Percentiles rank a stretch among this genome's conserved stretches.
These are phyloP conservation scores for Cercospora canescens DNA, from an alignment of 2,329 filamentous ascomycete genomes.

Conservation along the genomic window DNA sequence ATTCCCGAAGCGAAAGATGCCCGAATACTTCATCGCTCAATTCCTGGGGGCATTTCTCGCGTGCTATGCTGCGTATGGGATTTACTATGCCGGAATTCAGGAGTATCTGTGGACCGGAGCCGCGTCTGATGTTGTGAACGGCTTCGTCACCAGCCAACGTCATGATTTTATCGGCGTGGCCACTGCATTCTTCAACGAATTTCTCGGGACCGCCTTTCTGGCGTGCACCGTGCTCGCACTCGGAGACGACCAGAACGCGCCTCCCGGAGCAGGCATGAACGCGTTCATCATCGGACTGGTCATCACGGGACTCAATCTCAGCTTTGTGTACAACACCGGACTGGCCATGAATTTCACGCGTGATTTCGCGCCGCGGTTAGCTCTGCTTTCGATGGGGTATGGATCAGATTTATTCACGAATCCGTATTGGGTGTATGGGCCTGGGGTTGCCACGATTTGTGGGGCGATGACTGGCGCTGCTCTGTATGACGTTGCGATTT, in stretches of 20 bases:
- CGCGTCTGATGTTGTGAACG: conserved; percentile 36
- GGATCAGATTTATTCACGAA: conserved; percentile 40
- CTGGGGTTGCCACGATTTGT: conserved; percentile 42
- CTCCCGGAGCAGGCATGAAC: conserved; percentile 52
- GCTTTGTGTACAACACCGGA: conserved; percentile 51
- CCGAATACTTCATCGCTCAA: conserved; percentile 54
- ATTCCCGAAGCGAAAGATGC: conserved; percentile 54
- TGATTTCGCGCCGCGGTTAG: conserved; percentile 53
- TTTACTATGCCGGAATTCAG: conserved; percentile 43
- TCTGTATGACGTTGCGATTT: conserved; percentile 53
- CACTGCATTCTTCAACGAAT: conserved; percentile 53
- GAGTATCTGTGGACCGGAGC: conserved; percentile 30
- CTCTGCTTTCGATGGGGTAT: conserved; percentile 48
- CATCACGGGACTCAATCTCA: conserved; percentile 38
- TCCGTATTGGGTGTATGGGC: conserved; percentile 51
- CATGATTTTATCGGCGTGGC: conserved; percentile 43
- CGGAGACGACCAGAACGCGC: conserved; percentile 35
- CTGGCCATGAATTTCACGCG: conserved; percentile 51
- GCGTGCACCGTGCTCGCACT: conserved; percentile 43
- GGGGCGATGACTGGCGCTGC: conserved; percentile 48
- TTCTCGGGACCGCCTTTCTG: conserved; percentile 46
- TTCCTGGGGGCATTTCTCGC: conserved; percentile 55
- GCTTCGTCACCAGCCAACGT: conserved; percentile 49
- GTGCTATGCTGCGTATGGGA: conserved; percentile 46
- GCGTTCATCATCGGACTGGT: conserved; percentile 52